A percentile compares a stretch with the other conserved stretches of the same genome.
These are phyloP conservation scores for Rosellinia necatrix DNA, from an alignment of 2,329 filamentous ascomycete species.

Conservation along the genomic window DNA sequence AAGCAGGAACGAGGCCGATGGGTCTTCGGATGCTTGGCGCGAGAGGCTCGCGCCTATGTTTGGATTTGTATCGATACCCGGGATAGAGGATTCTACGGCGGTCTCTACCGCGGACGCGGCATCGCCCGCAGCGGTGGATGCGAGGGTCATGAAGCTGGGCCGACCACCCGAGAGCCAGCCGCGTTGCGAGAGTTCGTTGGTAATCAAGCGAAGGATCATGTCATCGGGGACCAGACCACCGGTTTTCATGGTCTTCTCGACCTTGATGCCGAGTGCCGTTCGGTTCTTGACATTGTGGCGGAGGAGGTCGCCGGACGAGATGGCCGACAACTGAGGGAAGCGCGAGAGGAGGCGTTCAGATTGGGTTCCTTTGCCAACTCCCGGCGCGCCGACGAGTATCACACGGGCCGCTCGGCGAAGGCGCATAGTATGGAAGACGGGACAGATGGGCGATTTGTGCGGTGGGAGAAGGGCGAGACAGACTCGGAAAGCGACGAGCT, in stretches of 20 bases:
- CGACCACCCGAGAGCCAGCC: conserved; percentile 73
- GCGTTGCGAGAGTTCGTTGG: conserved; percentile 81
- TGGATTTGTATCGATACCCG: conserved; percentile 46
- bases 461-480: conserved; percentile 4
- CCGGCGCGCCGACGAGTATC: conserved; percentile 94
- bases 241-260: conserved; percentile 83
- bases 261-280: conserved; percentile 87
- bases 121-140: conserved; percentile 46
- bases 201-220: conserved; percentile 90
- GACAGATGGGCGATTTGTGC: conserved; percentile 16
- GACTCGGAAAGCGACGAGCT: conserved; percentile 4
- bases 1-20: conserved; percentile 86
- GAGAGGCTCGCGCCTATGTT: conserved; percentile 45
- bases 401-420: conserved; percentile 84
- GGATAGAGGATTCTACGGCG: conserved; percentile 47
- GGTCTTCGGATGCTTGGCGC: conserved; percentile 63
- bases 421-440: conserved; percentile 54
- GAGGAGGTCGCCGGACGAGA: conserved; percentile 92
- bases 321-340: conserved; percentile 86
- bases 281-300: conserved; percentile 89
- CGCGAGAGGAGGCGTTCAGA: conserved; percentile 83
- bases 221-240: conserved; percentile 90
- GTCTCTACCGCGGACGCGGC: conserved; percentile 35
- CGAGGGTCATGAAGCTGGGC: conserved; percentile 58
- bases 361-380: conserved; percentile 96